A percentile compares a stretch with the other conserved stretches of the same genome.
Conservation (phyloP, 441 rosid species). For the Erodium texanum region DNA sequence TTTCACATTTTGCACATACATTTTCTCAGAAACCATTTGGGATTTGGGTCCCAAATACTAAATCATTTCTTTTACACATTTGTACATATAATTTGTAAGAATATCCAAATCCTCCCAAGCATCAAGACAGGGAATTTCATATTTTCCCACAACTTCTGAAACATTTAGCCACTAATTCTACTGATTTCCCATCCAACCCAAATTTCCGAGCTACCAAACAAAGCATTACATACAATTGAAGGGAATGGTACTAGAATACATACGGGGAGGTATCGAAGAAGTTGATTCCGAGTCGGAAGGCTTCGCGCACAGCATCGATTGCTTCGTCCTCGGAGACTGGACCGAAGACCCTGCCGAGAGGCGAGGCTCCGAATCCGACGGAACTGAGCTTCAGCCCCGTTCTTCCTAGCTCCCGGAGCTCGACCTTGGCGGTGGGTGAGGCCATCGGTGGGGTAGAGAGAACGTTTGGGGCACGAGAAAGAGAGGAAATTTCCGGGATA, state of each 20-base stretch:
- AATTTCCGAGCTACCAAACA: neutral
- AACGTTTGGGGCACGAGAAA: neutral
- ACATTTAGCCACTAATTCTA: neutral
- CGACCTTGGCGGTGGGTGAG: slow-evolving; percentile 27
- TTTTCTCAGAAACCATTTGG: neutral
- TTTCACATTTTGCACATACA: neutral
- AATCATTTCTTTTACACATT: neutral
- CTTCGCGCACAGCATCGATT: slow-evolving; percentile 60
- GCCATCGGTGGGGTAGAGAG: neutral
- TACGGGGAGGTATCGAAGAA: slow-evolving; percentile 99
- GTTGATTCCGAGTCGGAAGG: slow-evolving; percentile 76
- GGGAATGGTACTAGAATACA: too few species aligned
- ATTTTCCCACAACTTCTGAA: neutral
- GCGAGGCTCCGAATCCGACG: slow-evolving; percentile 88
- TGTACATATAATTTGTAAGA: too few species aligned
- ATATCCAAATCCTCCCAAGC: neutral
- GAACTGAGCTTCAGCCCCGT: slow-evolving; percentile 71
- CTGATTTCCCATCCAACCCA: neutral
- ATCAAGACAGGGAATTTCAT: neutral
- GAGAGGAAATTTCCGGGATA: neutral
- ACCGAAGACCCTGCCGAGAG: slow-evolving; percentile 73
- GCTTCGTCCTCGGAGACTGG: slow-evolving; percentile 73
- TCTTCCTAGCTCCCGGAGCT: slow-evolving; percentile 57
- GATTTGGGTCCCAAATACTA: neutral
- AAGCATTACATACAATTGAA: neutral